Conservation (phyloP, 129 eudicot species). For the Flaveria linearis region DNA sequence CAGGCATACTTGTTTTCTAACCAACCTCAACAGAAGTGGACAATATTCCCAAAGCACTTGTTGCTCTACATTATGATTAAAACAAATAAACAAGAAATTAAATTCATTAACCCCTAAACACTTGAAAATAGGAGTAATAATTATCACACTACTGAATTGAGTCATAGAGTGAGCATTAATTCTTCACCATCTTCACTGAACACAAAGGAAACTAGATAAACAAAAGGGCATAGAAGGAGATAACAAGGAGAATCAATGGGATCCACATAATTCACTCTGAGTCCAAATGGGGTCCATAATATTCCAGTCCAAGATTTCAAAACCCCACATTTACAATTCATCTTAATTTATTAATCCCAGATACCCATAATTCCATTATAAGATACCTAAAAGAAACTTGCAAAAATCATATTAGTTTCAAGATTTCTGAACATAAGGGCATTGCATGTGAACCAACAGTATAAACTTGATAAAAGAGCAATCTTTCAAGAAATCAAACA, state of each 20-base stretch:
- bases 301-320: conserved; percentile 30
- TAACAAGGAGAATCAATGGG: conserved; percentile 47
- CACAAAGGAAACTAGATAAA: conserved; percentile 14
- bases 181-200: conserved; percentile 25
- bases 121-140: conserved; percentile 2
- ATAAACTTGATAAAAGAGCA: conserved; percentile 11
- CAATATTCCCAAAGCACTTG: conserved; percentile 33
- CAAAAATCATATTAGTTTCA: background rate
- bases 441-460: conserved; percentile 18
- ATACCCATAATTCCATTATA: conserved; percentile 8
- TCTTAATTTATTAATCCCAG: conserved; percentile 20
- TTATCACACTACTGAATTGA: background rate
- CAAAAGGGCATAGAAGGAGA: conserved; percentile 37
- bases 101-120: conserved; percentile 20
- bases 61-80: conserved; percentile 54
- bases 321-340: conserved; percentile 29
- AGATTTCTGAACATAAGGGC: background rate
- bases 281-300: conserved; percentile 47
- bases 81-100: conserved; percentile 16
- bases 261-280: conserved; percentile 48
- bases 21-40: conserved; percentile 38
- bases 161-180: conserved; percentile 14
- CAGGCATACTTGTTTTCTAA: conserved; percentile 67
- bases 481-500: conserved; percentile 23
- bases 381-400: background rate